Evolutionary conservation across 129 eudicot species (phyloP).

Genomic region (Silybum marianum): DNA sequence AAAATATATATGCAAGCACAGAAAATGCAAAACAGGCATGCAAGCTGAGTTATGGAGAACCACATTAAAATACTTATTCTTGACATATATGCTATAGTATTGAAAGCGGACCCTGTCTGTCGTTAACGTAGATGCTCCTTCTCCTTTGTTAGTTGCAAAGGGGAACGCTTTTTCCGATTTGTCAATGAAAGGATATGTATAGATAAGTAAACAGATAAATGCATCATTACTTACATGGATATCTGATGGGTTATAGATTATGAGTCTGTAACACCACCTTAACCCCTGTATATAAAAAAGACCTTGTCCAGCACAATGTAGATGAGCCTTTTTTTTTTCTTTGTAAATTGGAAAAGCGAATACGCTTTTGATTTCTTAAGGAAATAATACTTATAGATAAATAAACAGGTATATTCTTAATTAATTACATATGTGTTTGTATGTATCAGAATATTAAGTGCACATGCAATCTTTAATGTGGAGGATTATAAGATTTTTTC

Average conservation of each 20-base stretch:
- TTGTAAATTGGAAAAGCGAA: background rate
- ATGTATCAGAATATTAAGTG: background rate
- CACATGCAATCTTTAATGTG: background rate
- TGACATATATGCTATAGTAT: too few species aligned
- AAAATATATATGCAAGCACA: background rate
- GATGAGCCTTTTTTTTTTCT: background rate
- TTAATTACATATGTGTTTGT: background rate
- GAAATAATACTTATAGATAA: background rate
- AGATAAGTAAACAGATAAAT: background rate
- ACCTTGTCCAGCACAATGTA: background rate
- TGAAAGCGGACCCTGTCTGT: too few species aligned
- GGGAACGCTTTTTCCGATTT: background rate
- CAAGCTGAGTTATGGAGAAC: background rate
- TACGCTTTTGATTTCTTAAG: background rate
- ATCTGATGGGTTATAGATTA: background rate
- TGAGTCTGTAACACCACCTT: background rate
- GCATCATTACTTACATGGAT: background rate
- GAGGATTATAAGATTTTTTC: background rate
- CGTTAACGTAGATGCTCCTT: background rate
- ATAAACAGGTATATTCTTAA: background rate
- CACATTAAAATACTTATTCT: background rate
- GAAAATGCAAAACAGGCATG: background rate
- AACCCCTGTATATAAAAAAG: background rate
- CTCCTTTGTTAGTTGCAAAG: background rate
- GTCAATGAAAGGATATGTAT: background rate